Conservation (phyloP, 345 rosid genomes). For the Salix exigua region DNA sequence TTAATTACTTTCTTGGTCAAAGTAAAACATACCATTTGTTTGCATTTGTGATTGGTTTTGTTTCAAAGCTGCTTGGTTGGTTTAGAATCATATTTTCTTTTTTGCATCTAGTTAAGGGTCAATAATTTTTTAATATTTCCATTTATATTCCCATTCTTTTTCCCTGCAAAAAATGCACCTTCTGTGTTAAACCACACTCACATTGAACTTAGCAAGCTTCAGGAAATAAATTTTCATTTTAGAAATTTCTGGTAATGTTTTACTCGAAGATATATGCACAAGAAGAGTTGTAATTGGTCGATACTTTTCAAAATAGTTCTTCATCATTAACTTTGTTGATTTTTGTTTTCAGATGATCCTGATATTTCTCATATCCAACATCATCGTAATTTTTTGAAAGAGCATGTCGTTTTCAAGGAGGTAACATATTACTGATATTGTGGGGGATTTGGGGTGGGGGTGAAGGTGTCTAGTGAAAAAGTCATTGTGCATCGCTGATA, state of each 20-base stretch:
- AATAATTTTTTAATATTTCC: background rate
- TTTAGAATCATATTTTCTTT: background rate
- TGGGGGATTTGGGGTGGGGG: background rate
- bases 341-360: conserved; percentile 67
- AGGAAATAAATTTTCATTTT: too few species aligned
- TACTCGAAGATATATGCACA: background rate
- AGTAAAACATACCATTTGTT: background rate
- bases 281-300: background rate
- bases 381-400: conserved; percentile 68
- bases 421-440: conserved; percentile 34
- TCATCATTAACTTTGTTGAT: background rate
- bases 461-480: background rate
- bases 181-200: background rate
- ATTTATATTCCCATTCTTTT: background rate
- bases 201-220: background rate
- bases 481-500: conserved; percentile 8
- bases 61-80: background rate
- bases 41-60: background rate
- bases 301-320: background rate
- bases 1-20: background rate
- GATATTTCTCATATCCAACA: conserved; percentile 53
- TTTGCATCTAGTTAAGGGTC: background rate
- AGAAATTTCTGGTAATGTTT: background rate
- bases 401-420: conserved; percentile 82
- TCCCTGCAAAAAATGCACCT: background rate